Evolutionary conservation across 805 yeast species (phyloP), one percentile per base, ranked within the genome.

Genomic region (Starmerella tilneyi): DNA sequence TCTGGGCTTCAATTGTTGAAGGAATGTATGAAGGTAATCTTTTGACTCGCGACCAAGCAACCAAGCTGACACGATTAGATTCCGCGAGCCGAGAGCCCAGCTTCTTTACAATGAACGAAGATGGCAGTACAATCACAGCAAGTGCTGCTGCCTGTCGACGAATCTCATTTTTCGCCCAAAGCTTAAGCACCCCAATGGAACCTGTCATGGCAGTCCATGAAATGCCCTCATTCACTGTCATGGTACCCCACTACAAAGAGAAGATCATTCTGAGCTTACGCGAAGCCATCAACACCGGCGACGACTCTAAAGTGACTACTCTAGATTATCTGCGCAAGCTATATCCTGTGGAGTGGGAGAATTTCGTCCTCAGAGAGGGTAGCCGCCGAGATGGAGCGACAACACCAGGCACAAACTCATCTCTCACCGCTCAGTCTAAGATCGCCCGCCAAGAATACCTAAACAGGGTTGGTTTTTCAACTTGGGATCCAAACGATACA

Each of bases 151-250:
- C 94, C 0, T 79, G 79, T 57, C 68, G 95, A 56, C 70, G 96
- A 52, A 74, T 85, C 1, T 81, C 94, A 0, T 85, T 83, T 59
- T 85, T 85, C 69, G 95, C 96, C 0, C 94, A 85, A 58, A 84
- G 94, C 0, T 66, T 85, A 34, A 79, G 94, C 0, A 83, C 94
- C 0, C 89, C 94, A 1, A 80, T 85, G 67, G 81, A 84, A 0
- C 85, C 79, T 36, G 79, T 85, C 0, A 63, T 72, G 11, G 73
- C 84, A 0, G 72, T 79, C 7, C 72, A 71, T 17, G 69, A 76
- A 35, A 82, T 83, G 84, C 94, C 94, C 0, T 68, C 83, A 0
- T 84, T 84, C 56, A 76, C 92, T 0, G 94, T 85, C 8, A 68
- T 86, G 57, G 73, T 86, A 36, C 96, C 96, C 8, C 95, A 86